Evolutionary conservation across 192 early-diverging fungal genomes (phyloP).

Genomic region (Cladochytrium replicatum): DNA sequence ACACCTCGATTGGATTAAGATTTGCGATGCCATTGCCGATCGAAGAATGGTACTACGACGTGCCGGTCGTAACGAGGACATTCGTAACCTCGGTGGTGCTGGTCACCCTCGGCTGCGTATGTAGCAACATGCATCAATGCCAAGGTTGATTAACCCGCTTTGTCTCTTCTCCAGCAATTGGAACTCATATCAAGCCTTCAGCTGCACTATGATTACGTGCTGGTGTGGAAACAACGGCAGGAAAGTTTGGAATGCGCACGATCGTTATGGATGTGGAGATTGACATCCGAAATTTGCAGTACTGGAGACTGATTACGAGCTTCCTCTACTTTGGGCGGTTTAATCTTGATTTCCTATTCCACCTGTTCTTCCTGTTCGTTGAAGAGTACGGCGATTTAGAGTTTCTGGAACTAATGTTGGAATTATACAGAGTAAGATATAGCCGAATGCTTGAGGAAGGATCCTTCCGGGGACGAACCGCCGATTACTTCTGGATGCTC

Average conservation of each 20-base stretch:
- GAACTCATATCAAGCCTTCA: slow-evolving; percentile 70
- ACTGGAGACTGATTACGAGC: slow-evolving; percentile 84
- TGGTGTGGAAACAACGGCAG: slow-evolving; percentile 59
- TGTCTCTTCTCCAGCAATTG: slow-evolving; percentile 55
- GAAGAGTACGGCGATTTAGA: neutral
- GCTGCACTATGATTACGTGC: slow-evolving; percentile 68
- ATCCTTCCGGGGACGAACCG: slow-evolving; percentile 75
- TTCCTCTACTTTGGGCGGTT: slow-evolving; percentile 91
- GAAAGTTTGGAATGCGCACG: slow-evolving; percentile 27
- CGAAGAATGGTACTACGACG: slow-evolving; percentile 86
- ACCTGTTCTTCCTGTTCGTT: slow-evolving; percentile 75
- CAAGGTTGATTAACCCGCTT: no score
- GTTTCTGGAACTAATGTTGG: neutral
- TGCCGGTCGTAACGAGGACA: slow-evolving; percentile 44
- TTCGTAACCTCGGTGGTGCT: neutral
- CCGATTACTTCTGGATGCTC: slow-evolving; percentile 90
- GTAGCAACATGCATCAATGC: no score
- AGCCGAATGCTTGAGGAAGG: slow-evolving; percentile 90
- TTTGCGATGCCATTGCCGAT: slow-evolving; percentile 51
- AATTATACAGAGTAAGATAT: slow-evolving; percentile 59
- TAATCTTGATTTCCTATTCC: slow-evolving; percentile 85
- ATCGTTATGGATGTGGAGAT: neutral
- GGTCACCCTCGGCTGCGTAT: neutral
- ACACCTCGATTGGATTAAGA: no score
- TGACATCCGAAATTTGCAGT: slow-evolving; percentile 35